Evolutionary conservation across 129 eudicot species (phyloP), one percentile per base, ranked within the genome.

Genomic region (Ambrosia trifida): DNA sequence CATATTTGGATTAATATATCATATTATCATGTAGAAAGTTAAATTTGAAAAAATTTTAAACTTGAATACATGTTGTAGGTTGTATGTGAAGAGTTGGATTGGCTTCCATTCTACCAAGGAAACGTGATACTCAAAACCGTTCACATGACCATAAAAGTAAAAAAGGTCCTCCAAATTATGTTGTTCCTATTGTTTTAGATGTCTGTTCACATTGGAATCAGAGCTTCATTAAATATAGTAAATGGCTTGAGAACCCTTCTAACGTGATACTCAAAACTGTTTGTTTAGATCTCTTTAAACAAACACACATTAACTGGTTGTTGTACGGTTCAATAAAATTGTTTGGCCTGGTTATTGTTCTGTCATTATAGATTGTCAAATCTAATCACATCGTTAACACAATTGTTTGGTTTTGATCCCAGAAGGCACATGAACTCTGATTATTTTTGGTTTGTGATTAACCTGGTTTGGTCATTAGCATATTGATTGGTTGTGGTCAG

Each of bases 31-130:
- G 49, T 59, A 32, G 49, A 30, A 46, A 51, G 47, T 28, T 70
- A 40, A 35, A 18, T 72, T 61, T 36, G 63, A 36, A 46, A 70
- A 44, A 67, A 64, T 33, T 57, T 74, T 65, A 64, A 52, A 83
- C 28, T 20, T 36, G 24, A 56, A 35, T 32, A 76, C 52, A 43
- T 68, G 11, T 59, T 10, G 46, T 76, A 95, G 99, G 97, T 95
- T 80, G 99, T 95, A 44, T 95, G 97, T 79, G 99, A 95, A 84
- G 99, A 95, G 85, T 82, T 95, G 72, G 97, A 95, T 60, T 95
- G 99, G 99, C 95, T 95, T 80, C 91, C 91, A 11, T 90, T 95
- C 73, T 95, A 90, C 78, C 97, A 86, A 31, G 89, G 93, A 66
- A 77, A 62, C 69, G 61, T 45, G 83, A 76, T 54, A 71, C 87